phyloP scores from a whole-genome alignment of 73 alveolate genomes.

The Uronychia setigera region DNA sequence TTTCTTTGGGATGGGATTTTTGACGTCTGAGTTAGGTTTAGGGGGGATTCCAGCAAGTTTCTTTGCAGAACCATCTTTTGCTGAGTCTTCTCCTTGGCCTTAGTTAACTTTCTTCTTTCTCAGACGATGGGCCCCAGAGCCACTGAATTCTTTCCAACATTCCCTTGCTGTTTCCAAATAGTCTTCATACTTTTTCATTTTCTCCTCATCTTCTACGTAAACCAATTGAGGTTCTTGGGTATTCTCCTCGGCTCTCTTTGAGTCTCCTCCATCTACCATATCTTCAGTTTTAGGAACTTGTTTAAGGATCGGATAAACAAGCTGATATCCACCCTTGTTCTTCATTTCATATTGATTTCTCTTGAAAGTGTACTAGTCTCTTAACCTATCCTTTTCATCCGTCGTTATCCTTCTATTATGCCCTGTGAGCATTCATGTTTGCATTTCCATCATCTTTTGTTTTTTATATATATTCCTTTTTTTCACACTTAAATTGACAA shows the following conservation, averaged over 20 bases:
- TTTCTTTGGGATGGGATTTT: neutral
- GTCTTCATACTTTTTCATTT: neutral
- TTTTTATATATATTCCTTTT: constrained; percentile 15
- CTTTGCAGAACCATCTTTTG: neutral
- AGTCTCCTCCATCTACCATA: too few species aligned
- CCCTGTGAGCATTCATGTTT: neutral
- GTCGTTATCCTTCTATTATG: neutral
- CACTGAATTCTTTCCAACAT: neutral
- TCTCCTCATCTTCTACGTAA: neutral
- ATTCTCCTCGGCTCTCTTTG: neutral
- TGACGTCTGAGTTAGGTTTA: neutral
- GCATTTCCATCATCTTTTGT: neutral
- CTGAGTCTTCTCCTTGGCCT: neutral
- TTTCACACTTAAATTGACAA: constrained; percentile 30
- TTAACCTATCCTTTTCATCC: neutral
- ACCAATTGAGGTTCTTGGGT: neutral
- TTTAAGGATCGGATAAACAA: neutral
- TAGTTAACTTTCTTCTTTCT: neutral
- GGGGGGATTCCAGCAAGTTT: neutral
- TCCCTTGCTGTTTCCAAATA: neutral
- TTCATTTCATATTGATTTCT: neutral
- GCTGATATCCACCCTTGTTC: neutral
- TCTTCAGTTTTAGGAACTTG: too few species aligned
- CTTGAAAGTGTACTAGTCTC: neutral
- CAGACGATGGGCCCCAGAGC: neutral